Evolutionary conservation across 331 rosid genomes (phyloP), one percentile per base, ranked within the genome.

Genomic region (Prunus yedoensis): DNA sequence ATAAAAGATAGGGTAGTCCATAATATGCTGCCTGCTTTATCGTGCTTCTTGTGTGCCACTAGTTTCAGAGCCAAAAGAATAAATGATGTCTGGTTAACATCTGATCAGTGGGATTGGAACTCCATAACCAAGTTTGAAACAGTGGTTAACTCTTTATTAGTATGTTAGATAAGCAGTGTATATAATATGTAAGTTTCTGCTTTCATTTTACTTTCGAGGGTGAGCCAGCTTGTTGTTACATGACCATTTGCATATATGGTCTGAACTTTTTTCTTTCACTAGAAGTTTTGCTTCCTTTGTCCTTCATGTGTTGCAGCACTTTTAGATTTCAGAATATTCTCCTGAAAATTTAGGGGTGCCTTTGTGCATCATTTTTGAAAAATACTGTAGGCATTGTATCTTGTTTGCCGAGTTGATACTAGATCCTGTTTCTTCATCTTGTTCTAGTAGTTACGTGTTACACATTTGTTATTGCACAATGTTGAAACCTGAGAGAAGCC

Each of bases 401-500:
- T 15, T 58, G 27, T 10, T 43, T 15, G 18, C 67, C 21, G 47
- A 30, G 23, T 30, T 63, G 21, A 17, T 0, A 9, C 47, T 9
- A 0, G 68, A 4, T 56, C 54, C 13, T 3, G 52, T 23, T 21
- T 57, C 45, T 27, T 15, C 20, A 20, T 68, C 56, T 16, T 43
- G 27, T 73, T 59, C 47, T 25, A 20, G 53, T 9, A 21, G 20
- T 52, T 32, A 0, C 8, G 52, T 73, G 76, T 73, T 17, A 14
- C 47, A 25, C 63, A 56, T 56, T 71, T 41, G 54, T 62, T 41
- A 21, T 21, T 71, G 54, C 18, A 41, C 65, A 35, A 71, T 30
- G 28, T 53, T 12, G 18, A 52, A 11, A 47, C 35, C 17, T n/a
- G 25, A 49, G 30, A 68, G 30, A 47, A 23, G 16, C 59, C 23